Percentiles rank a stretch among this genome's conserved stretches.
Evolutionary conservation across 2,329 filamentous ascomycete species (phyloP).

Genomic region (Hymenoscyphus linearis): DNA sequence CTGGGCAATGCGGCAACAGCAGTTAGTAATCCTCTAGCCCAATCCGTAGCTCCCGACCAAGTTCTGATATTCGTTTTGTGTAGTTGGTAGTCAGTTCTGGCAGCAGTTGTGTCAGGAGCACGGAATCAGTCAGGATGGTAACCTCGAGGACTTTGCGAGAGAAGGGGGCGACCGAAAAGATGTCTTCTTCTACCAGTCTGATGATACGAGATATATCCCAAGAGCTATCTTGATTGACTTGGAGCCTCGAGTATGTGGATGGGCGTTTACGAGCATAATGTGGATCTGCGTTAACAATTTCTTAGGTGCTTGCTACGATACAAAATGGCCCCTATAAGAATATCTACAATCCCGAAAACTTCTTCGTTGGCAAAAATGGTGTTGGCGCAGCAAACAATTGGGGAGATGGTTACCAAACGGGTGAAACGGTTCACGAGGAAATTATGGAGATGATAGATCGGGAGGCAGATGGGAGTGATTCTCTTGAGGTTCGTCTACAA

Average conservation of each 20-base stretch:
- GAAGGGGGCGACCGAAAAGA: slow-evolving; percentile 98
- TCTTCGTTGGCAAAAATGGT: slow-evolving; percentile 92
- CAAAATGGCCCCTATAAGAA: slow-evolving; percentile 93
- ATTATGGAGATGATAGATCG: slow-evolving; percentile 99
- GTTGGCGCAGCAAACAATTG: slow-evolving; percentile 96
- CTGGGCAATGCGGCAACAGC: slow-evolving; percentile 99
- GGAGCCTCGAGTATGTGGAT: slow-evolving; percentile 68
- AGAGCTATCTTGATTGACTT: slow-evolving; percentile 92
- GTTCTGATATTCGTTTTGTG: slow-evolving; percentile 11
- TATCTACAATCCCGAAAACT: slow-evolving; percentile 99
- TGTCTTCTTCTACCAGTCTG: slow-evolving; percentile 99
- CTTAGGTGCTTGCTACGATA: slow-evolving; percentile 78
- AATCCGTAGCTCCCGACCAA: neutral
- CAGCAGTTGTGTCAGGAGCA: slow-evolving; percentile 97
- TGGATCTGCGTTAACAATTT: slow-evolving; percentile 4
- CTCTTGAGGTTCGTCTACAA: slow-evolving; percentile 61
- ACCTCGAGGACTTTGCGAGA: slow-evolving; percentile 94
- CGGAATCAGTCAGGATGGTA: slow-evolving; percentile 95
- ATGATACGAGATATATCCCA: slow-evolving; percentile 97
- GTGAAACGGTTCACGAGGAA: slow-evolving; percentile 88
- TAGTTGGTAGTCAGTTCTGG: slow-evolving; percentile 98
- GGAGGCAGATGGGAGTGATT: slow-evolving; percentile 96
- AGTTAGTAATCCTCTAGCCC: slow-evolving; percentile 55
- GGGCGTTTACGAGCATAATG: neutral
- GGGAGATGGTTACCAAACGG: slow-evolving; percentile 92